phyloP scores from a whole-genome alignment of 768 basidiomycete genomes.

The Termitomyces sp. region DNA sequence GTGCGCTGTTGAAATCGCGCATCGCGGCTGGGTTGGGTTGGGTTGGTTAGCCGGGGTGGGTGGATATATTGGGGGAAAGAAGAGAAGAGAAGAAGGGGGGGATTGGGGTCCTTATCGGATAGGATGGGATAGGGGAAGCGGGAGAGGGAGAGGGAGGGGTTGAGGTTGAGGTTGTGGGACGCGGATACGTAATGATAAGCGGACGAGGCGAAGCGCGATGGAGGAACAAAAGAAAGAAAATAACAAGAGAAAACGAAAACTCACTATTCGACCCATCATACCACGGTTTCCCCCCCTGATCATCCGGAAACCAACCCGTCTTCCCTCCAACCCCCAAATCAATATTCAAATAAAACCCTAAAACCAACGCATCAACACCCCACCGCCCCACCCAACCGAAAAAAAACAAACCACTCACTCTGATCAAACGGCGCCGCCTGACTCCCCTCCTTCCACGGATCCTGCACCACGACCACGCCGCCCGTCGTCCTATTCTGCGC shows the following conservation, averaged over 20 bases:
- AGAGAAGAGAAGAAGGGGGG: neutral
- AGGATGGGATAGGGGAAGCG: neutral
- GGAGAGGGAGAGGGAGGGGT: neutral
- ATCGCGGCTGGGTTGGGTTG: conserved; percentile 45
- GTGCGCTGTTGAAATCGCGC: conserved; percentile 60
- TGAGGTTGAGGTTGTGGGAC: neutral
- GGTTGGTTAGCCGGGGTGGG: neutral
- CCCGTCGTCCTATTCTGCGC: conserved; percentile 55
- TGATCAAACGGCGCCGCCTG: conserved; percentile 81
- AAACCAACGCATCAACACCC: conserved; percentile 6
- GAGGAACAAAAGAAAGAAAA: neutral
- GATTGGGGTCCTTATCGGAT: neutral
- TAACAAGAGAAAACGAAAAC: conserved; percentile 16
- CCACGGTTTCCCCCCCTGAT: conserved; percentile 73
- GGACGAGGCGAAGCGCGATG: neutral
- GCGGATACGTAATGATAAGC: neutral
- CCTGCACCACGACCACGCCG: conserved; percentile 49
- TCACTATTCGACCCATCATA: conserved; percentile 54
- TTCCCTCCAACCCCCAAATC: conserved; percentile 79
- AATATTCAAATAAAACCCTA: conserved; percentile 77
- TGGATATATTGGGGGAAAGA: neutral
- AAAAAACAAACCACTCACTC: conserved; percentile 36
- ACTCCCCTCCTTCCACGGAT: conserved; percentile 62
- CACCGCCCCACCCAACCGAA: conserved; percentile 18
- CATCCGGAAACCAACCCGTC: conserved; percentile 88